Conservation (phyloP, 2,329 filamentous ascomycete genomes). For the Paecilomyces fulvus region DNA sequence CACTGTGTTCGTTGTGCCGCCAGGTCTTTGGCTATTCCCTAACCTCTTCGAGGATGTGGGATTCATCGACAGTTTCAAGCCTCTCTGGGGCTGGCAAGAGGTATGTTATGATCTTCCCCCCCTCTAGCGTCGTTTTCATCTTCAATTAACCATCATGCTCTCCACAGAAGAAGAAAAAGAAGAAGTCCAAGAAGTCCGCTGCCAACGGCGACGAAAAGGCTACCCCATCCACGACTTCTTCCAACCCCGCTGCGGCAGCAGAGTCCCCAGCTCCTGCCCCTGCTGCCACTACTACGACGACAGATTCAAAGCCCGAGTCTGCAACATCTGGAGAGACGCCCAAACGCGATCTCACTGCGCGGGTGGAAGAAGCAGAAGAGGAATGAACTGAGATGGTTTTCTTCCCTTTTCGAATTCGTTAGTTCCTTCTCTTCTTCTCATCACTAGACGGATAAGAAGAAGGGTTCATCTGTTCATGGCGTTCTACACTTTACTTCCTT, state of each 20-base stretch:
- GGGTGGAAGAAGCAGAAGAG: conserved; percentile 38
- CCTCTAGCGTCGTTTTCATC: background rate
- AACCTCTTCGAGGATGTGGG: conserved; percentile 98
- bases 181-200: conserved; percentile 25
- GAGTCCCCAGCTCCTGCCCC: conserved; percentile 19
- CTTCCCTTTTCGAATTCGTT: conserved; percentile 6
- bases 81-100: conserved; percentile 97
- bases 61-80: conserved; percentile 94
- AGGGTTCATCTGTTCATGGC: background rate
- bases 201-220: conserved; percentile 5
- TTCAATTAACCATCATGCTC: conserved; percentile 4
- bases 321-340: conserved; percentile 17
- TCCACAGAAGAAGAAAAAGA: conserved; percentile 30
- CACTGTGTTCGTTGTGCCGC: conserved; percentile 75
- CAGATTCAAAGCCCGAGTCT: background rate
- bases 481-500: background rate
- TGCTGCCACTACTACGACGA: background rate
- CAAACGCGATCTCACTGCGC: conserved; percentile 34
- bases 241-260: conserved; percentile 27
- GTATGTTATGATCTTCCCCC: conserved; percentile 41
- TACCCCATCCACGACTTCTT: conserved; percentile 8
- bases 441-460: background rate
- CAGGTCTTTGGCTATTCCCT: conserved; percentile 95
- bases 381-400: conserved; percentile 24
- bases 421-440: background rate